A percentile compares a stretch with the other conserved stretches of the same genome.
Conservation (phyloP, 2,329 filamentous ascomycete species). For the Bipolaris cookei region DNA sequence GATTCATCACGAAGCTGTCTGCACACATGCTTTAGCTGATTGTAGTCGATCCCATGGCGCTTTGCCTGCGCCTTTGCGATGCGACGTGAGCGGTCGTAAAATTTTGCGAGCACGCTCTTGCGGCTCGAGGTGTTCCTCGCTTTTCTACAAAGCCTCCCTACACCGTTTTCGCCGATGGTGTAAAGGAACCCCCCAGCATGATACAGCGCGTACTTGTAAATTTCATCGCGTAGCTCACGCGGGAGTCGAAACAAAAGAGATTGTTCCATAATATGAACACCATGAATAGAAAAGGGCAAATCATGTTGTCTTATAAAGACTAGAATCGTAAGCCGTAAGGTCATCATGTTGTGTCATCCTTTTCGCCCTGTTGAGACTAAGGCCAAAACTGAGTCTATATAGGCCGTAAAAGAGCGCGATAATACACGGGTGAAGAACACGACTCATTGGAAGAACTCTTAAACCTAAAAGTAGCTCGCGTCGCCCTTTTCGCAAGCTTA, state of each 20-base stretch:
- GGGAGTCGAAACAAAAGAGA: conserved; percentile 1
- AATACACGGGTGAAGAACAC: too few species aligned
- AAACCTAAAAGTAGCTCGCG: too few species aligned
- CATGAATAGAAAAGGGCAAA: not conserved
- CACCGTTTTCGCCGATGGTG: not conserved
- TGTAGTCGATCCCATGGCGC: too few species aligned
- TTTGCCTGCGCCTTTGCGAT: not conserved
- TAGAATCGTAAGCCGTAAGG: not conserved
- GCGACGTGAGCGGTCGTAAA: not conserved
- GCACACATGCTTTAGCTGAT: too few species aligned
- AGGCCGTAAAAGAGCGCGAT: too few species aligned
- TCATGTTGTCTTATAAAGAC: not conserved
- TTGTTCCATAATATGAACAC: not conserved
- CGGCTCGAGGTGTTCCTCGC: not conserved
- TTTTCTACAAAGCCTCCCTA: not conserved
- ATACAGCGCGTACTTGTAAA: not conserved
- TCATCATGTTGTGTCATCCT: not conserved
- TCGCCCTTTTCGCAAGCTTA: too few species aligned
- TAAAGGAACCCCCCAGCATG: not conserved
- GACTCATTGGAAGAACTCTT: too few species aligned
- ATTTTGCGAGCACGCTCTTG: not conserved
- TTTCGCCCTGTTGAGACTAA: not conserved
- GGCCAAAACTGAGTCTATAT: not conserved
- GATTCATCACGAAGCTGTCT: not conserved
- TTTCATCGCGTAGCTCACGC: conserved; percentile 4